These are phyloP conservation scores for Viridothelium virens DNA, from an alignment of 495 filamentous ascomycete species.

Conservation along the genomic window DNA sequence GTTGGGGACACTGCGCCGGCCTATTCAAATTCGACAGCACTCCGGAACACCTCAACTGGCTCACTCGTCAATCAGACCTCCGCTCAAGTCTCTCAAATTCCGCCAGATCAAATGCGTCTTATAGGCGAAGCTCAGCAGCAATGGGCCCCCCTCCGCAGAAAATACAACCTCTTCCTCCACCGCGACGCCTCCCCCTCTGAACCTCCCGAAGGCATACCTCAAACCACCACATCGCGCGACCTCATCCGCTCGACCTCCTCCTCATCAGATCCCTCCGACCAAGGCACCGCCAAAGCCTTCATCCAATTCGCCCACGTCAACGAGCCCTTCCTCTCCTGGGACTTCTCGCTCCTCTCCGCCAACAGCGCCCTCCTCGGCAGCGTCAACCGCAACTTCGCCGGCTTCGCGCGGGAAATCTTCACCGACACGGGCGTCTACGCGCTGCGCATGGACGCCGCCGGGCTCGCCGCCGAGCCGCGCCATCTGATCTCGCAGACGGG, in stretches of 20 bases:
- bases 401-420: slow-evolving; percentile 63
- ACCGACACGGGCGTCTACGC: slow-evolving; percentile 67
- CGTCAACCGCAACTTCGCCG: slow-evolving; percentile 61
- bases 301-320: slow-evolving; percentile 55
- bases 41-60: slow-evolving; percentile 39
- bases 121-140: slow-evolving; percentile 62
- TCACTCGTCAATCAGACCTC: slow-evolving; percentile 40
- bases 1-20: slow-evolving; percentile 22
- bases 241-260: slow-evolving; percentile 38
- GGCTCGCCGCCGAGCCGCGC: slow-evolving; percentile 35
- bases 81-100: slow-evolving; percentile 45
- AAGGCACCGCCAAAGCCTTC: slow-evolving; percentile 32
- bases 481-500: slow-evolving; percentile 38
- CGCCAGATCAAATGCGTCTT: slow-evolving; percentile 52
- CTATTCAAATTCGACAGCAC: slow-evolving; percentile 37
- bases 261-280: slow-evolving; percentile 24
- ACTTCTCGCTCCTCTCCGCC: slow-evolving; percentile 34
- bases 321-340: slow-evolving; percentile 40
- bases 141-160: slow-evolving; percentile 58
- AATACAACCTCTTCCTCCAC: slow-evolving; percentile 60
- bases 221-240: slow-evolving; percentile 39
- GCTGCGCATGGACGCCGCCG: slow-evolving; percentile 59
- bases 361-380: slow-evolving; percentile 42
- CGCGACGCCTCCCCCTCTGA: slow-evolving; percentile 27
- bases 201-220: slow-evolving; percentile 27